Evolutionary conservation across 2,329 filamentous ascomycete species (phyloP), one percentile per base, ranked within the genome.

Genomic region (Colletotrichum magnum): DNA sequence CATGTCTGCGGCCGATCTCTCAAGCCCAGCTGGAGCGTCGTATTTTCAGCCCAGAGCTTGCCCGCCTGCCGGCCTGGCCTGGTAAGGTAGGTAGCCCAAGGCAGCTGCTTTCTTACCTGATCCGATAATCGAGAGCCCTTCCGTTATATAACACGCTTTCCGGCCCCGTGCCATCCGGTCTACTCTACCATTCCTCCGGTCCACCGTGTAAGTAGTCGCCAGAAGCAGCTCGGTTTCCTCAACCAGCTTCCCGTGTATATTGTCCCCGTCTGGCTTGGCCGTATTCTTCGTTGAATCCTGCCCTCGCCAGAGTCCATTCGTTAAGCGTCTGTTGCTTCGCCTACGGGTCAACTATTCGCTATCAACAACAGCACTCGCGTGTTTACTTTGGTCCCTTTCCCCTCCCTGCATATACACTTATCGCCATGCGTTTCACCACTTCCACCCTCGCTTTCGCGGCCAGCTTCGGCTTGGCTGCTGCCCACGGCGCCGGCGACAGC

Each of bases 91-190:
- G 32, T 36, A 36, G 48, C 43, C 52, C 26, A 36, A 43, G n/a
- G 12, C 26, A 32, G 18, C n/a, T 47, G 7, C 41, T 61, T 15
- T 36, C 53, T 58, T 18, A 26, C 47, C 48, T 53, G 47, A 64
- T 54, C 36, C 54, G 59, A 62, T 36, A 28, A n/a, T 36, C 32
- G 32, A 21, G 36, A 28, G 24, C 32, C 32, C 24, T 36, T 36
- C 45, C 51, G 58, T 65, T 69, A 69, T 69, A 67, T 67, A 69
- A 66, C 56, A 64, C 53, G 64, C 39, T 67, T 41, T 21, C 67
- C 51, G 63, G 51, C 39, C 51, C 51, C 16, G 36, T 60, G 45
- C 50, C 39, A 36, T 48, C 45, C 32, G 28, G 21, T 32, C 26
- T 43, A 45, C 24, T 21, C 41, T 41, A 16, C 12, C 36, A 47